phyloP scores from a whole-genome alignment of 1,284 basidiomycete genomes.

The Cutaneotrichosporon dermatis region DNA sequence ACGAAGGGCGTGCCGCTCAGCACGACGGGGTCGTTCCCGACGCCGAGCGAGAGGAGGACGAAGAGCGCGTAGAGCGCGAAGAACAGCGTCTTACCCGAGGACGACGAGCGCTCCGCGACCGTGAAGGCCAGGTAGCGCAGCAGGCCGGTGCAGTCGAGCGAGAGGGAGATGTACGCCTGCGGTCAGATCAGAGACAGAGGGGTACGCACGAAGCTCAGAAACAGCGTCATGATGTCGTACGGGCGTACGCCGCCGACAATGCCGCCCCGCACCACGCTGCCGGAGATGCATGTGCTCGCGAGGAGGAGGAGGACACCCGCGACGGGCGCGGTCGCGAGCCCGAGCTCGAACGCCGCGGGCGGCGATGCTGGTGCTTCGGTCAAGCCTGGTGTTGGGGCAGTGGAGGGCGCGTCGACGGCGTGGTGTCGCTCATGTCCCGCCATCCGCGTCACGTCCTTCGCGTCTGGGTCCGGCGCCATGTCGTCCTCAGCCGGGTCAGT shows the following conservation, averaged over 20 bases:
- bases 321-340: constrained; percentile 71
- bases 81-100: constrained; percentile 63
- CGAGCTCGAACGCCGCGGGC: constrained; percentile 54
- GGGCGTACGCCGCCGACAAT: constrained; percentile 69
- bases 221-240: constrained; percentile 88
- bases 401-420: too few relatives aligned
- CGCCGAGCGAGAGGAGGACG: constrained; percentile 67
- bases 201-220: constrained; percentile 66
- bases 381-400: too few relatives aligned
- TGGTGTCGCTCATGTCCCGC: too few relatives aligned
- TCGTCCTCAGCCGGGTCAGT: too few relatives aligned
- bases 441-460: too few relatives aligned
- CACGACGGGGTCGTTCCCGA: constrained; percentile 88
- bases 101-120: constrained; percentile 72
- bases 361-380: background rate
- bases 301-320: constrained; percentile 73
- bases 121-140: constrained; percentile 81
- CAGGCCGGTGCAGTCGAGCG: constrained; percentile 78
- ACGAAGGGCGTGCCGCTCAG: constrained; percentile 76
- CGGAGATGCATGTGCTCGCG: constrained; percentile 66
- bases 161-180: constrained; percentile 86
- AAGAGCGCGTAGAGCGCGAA: constrained; percentile 75
- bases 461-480: too few relatives aligned
- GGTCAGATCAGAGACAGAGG: background rate
- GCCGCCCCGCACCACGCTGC: constrained; percentile 62